These are phyloP conservation scores for Endocarpon pusillum DNA, from an alignment of 495 filamentous ascomycete species.

Conservation along the genomic window DNA sequence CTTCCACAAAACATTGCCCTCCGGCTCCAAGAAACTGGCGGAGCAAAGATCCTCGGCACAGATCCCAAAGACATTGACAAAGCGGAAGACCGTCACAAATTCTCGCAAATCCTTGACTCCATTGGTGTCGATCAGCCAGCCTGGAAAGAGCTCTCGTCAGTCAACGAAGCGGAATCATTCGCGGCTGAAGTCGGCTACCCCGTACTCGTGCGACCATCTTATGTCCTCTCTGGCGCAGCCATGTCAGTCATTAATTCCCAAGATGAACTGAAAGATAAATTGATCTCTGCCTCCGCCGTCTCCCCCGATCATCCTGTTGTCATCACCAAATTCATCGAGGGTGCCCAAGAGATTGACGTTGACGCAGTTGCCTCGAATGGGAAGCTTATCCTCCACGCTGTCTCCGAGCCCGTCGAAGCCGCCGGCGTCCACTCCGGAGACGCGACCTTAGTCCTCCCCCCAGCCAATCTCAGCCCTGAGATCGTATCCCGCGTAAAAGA, in stretches of 20 bases:
- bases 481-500: conserved; percentile 78
- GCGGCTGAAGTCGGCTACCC: conserved; percentile 76
- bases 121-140: conserved; percentile 95
- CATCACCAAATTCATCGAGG: conserved; percentile 97
- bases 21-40: conserved; percentile 77
- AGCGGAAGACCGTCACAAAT: conserved; percentile 94
- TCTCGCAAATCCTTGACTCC: conserved; percentile 88
- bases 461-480: conserved; percentile 52
- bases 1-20: conserved; percentile 95
- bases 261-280: conserved; percentile 73
- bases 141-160: conserved; percentile 92
- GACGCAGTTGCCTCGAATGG: conserved; percentile 83
- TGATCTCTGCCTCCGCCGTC: conserved; percentile 75
- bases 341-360: conserved; percentile 94
- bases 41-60: conserved; percentile 79
- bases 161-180: conserved; percentile 70
- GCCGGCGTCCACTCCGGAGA: conserved; percentile 96
- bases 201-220: conserved; percentile 83
- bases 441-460: conserved; percentile 81
- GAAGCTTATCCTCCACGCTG: conserved; percentile 76
- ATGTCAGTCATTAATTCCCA: conserved; percentile 94
- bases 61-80: conserved; percentile 90
- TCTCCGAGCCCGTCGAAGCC: conserved; percentile 91
- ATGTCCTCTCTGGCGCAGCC: conserved; percentile 89
- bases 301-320: conserved; percentile 93